Percentiles rank a stretch among this genome's conserved stretches.
These are phyloP conservation scores for Fusarium sp. DNA, from an alignment of 2,329 filamentous ascomycete genomes.

Conservation along the genomic window DNA sequence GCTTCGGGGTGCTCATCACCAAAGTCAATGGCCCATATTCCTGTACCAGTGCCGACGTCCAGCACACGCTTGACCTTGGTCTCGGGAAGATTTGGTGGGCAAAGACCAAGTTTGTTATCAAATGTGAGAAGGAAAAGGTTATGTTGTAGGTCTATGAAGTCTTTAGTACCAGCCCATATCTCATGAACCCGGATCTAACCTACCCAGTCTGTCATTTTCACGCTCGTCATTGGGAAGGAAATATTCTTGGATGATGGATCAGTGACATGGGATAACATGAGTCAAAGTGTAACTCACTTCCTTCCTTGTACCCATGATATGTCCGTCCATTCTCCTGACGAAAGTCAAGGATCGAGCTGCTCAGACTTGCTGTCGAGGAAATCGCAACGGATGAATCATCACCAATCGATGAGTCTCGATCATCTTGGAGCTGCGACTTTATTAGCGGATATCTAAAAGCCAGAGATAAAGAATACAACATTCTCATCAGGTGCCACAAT, in stretches of 20 bases:
- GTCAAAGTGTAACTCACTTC: not conserved
- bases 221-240: not conserved
- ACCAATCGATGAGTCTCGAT: not conserved
- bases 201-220: conserved; percentile 11
- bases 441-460: not conserved
- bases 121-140: conserved; percentile 11
- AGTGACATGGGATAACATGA: not conserved
- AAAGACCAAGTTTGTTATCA: conserved; percentile 6
- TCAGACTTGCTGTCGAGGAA: not conserved
- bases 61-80: not conserved
- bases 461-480: not conserved
- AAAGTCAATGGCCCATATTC: conserved; percentile 17
- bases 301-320: not conserved
- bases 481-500: not conserved
- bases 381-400: not conserved
- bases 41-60: conserved; percentile 11
- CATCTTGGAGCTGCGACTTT: not conserved
- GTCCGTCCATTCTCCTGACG: not conserved
- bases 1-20: conserved; percentile 11
- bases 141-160: not conserved
- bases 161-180: not conserved
- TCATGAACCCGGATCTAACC: no score
- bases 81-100: not conserved
- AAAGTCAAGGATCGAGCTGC: not conserved
- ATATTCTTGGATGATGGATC: not conserved